Evolutionary conservation across 495 filamentous ascomycete genomes (phyloP), one percentile per base, ranked within the genome.

Genomic region (Wilcoxina mikolae): DNA sequence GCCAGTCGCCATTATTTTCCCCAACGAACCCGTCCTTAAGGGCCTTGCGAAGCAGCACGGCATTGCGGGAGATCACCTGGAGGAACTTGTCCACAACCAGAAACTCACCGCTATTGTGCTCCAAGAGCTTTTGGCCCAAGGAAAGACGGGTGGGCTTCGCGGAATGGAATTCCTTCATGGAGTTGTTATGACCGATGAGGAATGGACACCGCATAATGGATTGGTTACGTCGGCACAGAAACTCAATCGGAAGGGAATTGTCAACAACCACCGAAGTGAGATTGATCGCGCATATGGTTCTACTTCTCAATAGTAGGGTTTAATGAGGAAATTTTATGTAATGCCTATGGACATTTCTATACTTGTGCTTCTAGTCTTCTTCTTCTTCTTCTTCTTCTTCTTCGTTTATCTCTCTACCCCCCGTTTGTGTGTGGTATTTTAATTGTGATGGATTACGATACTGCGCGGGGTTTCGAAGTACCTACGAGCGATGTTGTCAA

Each of bases 131-230:
- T 87, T 94, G 69, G 68, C 64, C 26, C 76, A 77, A 1, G 91
- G 90, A 42, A 78, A 76, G 57, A 75, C 78, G 31, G 86, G 83
- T 59, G 86, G 88, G 5, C 73, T 98, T 47, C 74, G 72, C 17
- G 83, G 85, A 22, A 87, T 93, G 60, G 91, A 98, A 72, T 86
- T 95, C 48, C 83, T 98, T 60, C 82, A 87, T 55, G 91, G 91
- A 57, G 87, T 93, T 15, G 87, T 95, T 4, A 67, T 98, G 65
- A 84, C 87, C 0, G 88, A 95, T 58, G 90, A 98, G 69, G 91
- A 98, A 68, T 98, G 91, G 91, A 95, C 84, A 24, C 85, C 91
- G 48, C 84, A 93, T 51, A 96, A 94, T 70, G 90, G 69, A 54
- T 64, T 85, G 18, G 76, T 80, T 11, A 87, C 83, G 4, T 80